A percentile compares a stretch with the other conserved stretches of the same genome.
Evolutionary conservation across 345 rosid species (phyloP).

Genomic region (Bruguiera sexangula): DNA sequence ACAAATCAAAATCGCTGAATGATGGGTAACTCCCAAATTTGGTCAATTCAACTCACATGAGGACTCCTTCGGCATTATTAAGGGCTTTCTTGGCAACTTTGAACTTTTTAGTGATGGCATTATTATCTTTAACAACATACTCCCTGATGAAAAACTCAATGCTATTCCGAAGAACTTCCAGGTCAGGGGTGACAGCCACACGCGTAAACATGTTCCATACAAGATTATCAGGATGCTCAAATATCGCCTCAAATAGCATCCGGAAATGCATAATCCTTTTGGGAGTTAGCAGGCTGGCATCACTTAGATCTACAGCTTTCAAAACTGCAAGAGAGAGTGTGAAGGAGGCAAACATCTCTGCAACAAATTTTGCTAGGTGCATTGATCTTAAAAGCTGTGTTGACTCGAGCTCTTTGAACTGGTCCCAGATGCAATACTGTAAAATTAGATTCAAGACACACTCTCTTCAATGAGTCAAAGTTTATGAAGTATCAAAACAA

Average conservation of each 20-base stretch:
- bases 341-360: constrained; percentile 73
- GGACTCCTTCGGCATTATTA: constrained; percentile 52
- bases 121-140: constrained; percentile 52
- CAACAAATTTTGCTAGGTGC: constrained; percentile 81
- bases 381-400: constrained; percentile 70
- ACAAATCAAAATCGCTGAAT: too few species aligned
- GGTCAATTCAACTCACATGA: constrained; percentile 40
- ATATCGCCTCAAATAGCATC: constrained; percentile 70
- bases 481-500: neutral
- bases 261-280: constrained; percentile 78
- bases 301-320: constrained; percentile 57
- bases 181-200: constrained; percentile 58
- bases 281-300: constrained; percentile 49
- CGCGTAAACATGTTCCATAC: constrained; percentile 80
- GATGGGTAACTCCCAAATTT: too few species aligned
- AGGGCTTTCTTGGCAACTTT: constrained; percentile 80
- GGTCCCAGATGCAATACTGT: constrained; percentile 92
- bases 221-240: constrained; percentile 57
- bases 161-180: constrained; percentile 62
- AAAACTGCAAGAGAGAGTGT: constrained; percentile 68
- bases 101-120: constrained; percentile 39
- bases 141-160: constrained; percentile 70
- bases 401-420: constrained; percentile 73
- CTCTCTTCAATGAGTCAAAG: neutral
- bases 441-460: neutral